Evolutionary conservation across 2,329 filamentous ascomycete species (phyloP), one percentile per base, ranked within the genome.

Genomic region (Xylaria polymorpha): DNA sequence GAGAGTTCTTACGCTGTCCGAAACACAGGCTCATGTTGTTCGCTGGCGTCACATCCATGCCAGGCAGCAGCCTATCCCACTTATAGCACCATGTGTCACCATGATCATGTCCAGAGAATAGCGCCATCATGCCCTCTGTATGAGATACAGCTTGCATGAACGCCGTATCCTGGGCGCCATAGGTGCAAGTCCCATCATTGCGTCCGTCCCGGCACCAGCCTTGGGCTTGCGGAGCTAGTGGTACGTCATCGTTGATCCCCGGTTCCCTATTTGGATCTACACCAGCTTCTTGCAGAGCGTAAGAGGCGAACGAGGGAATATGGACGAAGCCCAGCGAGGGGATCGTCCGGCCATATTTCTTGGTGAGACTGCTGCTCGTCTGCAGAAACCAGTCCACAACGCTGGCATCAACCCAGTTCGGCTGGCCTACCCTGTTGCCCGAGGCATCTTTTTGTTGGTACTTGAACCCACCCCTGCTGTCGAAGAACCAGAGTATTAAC

Each of bases 401-500:
- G 9, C 76, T 78, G 5, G 69, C 61, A 60, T 85, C 80, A 2
- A 86, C 84, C 84, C 84, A 86, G 66, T 82, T 79, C 0, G 81
- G 81, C 41, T 81, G 79, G 0, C 76, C 77, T 20, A 81, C 73
- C 2, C 72, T 67, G n/a, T 74, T 73, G 15, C 79, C 74, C 7
- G 72, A 32, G 15, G 76, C 59, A 61, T 81, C 62, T 53, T 72
- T 74, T 70, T 79, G 74, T 67, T 85, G 84, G 73, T 84, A 88
- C 58, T 82, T 80, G 61, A 82, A 81, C 8, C 89, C 89, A 43
- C 90, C 90, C 18, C 86, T 83, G 64, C 84, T 87, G 74, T 93
- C 91, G 73, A 94, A 92, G 80, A 93, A 93, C 89, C 90, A 94
- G 1, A 94, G 81, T 0, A 93, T 74, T 39, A 85, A 71, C 56